These are phyloP conservation scores for Paramecium sonneborni DNA, from an alignment of 73 alveolate genomes.

Conservation along the genomic window DNA sequence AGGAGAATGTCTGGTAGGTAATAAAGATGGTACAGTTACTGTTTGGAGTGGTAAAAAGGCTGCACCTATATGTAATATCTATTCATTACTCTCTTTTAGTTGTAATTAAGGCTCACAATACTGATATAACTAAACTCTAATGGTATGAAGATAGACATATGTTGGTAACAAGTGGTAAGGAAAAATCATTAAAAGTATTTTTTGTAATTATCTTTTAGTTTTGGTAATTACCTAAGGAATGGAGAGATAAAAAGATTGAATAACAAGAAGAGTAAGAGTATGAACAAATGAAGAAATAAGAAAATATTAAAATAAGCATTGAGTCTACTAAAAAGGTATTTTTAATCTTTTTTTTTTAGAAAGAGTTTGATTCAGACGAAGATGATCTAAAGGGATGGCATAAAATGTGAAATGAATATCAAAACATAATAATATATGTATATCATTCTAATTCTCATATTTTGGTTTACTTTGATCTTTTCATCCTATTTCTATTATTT, in stretches of 20 bases:
- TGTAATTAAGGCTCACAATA: conserved; percentile 65
- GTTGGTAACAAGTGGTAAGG: conserved; percentile 60
- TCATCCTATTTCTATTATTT: too few relatives aligned
- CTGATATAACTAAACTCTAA: conserved; percentile 60
- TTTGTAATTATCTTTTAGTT: neutral
- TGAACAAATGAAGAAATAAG: conserved; percentile 17
- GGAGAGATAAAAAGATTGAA: conserved; percentile 68
- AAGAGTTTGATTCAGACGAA: conserved; percentile 46
- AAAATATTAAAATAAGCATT: neutral
- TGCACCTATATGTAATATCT: conserved; percentile 58
- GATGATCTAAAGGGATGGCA: conserved; percentile 61
- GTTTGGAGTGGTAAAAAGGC: conserved; percentile 66
- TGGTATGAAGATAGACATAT: conserved; percentile 65
- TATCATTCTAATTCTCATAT: neutral
- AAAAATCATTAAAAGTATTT: conserved; percentile 53
- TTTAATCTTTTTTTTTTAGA: neutral
- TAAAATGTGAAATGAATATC: conserved; percentile 26
- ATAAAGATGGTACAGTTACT: conserved; percentile 67
- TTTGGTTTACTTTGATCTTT: too few relatives aligned
- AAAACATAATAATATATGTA: neutral
- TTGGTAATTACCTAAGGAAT: conserved; percentile 66
- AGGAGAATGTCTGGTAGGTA: conserved; percentile 63
- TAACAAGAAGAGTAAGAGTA: conserved; percentile 50
- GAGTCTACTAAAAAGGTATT: neutral
- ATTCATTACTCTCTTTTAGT: neutral